Evolutionary conservation across 2,329 filamentous ascomycete genomes (phyloP), one percentile per base, ranked within the genome.

Genomic region (Ascochyta koolunga): DNA sequence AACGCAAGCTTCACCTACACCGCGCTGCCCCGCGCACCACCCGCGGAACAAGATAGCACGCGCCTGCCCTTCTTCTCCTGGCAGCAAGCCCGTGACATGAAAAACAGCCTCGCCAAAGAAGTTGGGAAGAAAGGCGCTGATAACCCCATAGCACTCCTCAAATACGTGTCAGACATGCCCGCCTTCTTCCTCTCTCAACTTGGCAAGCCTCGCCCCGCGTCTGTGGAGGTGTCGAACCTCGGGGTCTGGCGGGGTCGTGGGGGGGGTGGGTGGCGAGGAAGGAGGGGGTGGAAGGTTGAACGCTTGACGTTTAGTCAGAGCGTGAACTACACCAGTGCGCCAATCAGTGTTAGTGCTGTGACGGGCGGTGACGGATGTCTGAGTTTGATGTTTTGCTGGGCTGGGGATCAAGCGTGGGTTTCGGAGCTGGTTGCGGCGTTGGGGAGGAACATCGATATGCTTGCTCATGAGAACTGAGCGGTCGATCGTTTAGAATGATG

Each of bases 151-250:
- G 76, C 72, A 4, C 65, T 80, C 6, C 64, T 82, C 10, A 75
- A 73, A 36, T 77, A 70, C 24, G 76, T 80, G 0, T 63, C 68
- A 11, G 62, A 80, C 45, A 73, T 76, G 32, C 71, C 73, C 3
- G 70, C 71, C 1, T 66, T 76, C 11, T 75, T 78, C 36, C 47
- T 62, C 3, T 66, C 69, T 0, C 73, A 75, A 43, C 18, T 79
- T 1, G 79, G 79, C 3, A 73, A 75, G 37, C 60, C 69, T 3
- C 67, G 80, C 2, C 65, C 61, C 0, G 60, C 64, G 15, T 75
- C 70, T 8, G 79, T 76, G 19, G 79, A 82, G 56, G 50, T 82
- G 7, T 80, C 79, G 0, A 82, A 80, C 60, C 47, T 82, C 4
- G 80, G 80, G 0, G 62, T 75, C 2, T 68, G 77, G 27, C 27